These are phyloP conservation scores for Podospora pseudocomata DNA, from an alignment of 495 filamentous ascomycete species.

Conservation along the genomic window DNA sequence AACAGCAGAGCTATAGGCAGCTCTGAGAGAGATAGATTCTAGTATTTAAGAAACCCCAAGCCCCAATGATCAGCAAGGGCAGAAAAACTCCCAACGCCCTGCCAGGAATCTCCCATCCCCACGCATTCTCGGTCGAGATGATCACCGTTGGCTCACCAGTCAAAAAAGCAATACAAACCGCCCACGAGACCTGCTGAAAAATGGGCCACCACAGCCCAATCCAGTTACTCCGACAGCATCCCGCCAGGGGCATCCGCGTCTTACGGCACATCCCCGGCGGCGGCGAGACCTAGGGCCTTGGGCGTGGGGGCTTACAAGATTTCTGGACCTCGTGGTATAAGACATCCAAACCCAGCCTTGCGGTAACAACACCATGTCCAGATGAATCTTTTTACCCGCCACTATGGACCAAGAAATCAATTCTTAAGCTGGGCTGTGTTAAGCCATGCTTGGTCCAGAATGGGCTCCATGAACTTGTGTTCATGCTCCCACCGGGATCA, in stretches of 20 bases:
- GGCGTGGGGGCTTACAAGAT: neutral
- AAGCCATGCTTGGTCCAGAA: neutral
- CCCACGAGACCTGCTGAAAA: conserved; percentile 19
- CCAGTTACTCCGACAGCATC: conserved; percentile 8
- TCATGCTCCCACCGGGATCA: neutral
- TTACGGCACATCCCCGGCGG: neutral
- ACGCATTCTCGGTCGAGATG: neutral
- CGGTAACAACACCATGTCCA: neutral
- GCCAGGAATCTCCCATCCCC: neutral
- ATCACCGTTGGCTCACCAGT: neutral
- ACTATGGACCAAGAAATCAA: neutral
- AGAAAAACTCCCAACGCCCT: neutral
- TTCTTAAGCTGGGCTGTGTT: neutral
- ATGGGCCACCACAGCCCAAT: neutral
- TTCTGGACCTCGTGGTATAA: neutral
- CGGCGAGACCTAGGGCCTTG: neutral
- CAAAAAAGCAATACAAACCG: conserved; percentile 1
- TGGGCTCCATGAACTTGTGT: neutral
- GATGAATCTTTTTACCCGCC: neutral
- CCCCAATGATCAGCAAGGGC: conserved; percentile 5
- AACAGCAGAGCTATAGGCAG: neutral
- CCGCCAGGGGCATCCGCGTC: neutral
- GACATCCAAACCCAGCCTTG: neutral
- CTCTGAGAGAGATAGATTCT: neutral
- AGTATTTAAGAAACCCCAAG: neutral